Conservation (phyloP, 1,284 basidiomycete species). For the Xerocomus minutiporus region DNA sequence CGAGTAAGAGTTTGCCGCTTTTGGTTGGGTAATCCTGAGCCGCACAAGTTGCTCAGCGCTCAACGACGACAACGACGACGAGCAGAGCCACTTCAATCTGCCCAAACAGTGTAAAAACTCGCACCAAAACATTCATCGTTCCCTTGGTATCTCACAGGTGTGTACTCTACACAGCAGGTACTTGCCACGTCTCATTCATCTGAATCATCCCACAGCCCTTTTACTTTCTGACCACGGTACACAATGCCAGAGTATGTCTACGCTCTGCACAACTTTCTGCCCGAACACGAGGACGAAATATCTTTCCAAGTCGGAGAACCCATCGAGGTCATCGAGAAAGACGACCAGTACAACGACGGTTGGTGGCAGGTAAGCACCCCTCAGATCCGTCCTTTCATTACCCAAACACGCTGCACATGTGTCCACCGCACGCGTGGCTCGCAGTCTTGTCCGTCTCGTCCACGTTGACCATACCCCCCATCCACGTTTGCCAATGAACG, state of each 20-base stretch:
- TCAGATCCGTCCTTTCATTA: slow-evolving; percentile 13
- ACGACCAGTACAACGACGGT: slow-evolving; percentile 93
- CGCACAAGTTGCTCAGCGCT: not conserved
- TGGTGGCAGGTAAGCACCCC: slow-evolving; percentile 88
- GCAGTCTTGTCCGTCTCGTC: slow-evolving; percentile 2
- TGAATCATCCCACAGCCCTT: not conserved
- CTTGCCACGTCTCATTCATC: not conserved
- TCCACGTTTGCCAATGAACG: slow-evolving; percentile 12
- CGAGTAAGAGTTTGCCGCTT: not conserved
- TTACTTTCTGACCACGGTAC: not conserved
- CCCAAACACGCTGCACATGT: slow-evolving; percentile 4
- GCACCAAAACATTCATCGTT: not conserved
- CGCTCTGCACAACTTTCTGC: slow-evolving; percentile 81
- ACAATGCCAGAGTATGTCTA: slow-evolving; percentile 60
- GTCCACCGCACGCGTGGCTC: slow-evolving; percentile 12
- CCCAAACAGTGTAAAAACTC: slow-evolving; percentile 1
- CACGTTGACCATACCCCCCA: slow-evolving; percentile 8
- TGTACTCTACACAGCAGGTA: not conserved
- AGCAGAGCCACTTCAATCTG: slow-evolving; percentile 2
- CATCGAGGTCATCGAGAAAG: slow-evolving; percentile 88
- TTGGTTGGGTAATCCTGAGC: not conserved
- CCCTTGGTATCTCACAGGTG: not conserved
- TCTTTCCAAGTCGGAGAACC: slow-evolving; percentile 82
- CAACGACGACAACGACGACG: slow-evolving; percentile 16
- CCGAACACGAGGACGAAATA: slow-evolving; percentile 94